Conservation (phyloP, 768 basidiomycete species). For the Lactarius trivialis region DNA sequence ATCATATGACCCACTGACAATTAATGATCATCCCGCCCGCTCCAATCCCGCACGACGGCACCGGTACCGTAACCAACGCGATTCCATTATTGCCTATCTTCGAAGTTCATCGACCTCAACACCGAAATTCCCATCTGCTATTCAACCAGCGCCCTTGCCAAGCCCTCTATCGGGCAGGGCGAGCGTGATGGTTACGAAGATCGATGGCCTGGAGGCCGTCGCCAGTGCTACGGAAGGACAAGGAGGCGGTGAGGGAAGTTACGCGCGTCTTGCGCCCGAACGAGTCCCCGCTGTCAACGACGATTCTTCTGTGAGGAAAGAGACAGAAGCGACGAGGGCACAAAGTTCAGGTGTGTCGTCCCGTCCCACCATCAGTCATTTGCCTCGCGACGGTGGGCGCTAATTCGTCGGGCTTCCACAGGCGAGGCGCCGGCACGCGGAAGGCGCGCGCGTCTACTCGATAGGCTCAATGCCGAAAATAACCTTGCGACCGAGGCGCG, state of each 20-base stretch:
- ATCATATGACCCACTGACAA: not conserved
- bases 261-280: not conserved
- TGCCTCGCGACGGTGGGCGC: slow-evolving; percentile 14
- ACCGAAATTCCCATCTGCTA: slow-evolving; percentile 1
- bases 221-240: not conserved
- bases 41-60: slow-evolving; percentile 23
- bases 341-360: not conserved
- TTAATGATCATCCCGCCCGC: not conserved
- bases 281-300: slow-evolving; percentile 3
- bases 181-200: not conserved
- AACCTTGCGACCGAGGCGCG: slow-evolving; percentile 24
- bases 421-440: slow-evolving; percentile 17
- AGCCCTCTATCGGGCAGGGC: not conserved
- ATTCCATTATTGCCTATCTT: slow-evolving; percentile 46
- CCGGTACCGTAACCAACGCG: slow-evolving; percentile 39
- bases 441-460: slow-evolving; percentile 36
- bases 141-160: not conserved
- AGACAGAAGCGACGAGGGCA: not conserved
- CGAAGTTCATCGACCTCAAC: slow-evolving; percentile 10
- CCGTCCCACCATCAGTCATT: slow-evolving; percentile 19
- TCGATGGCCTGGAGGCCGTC: not conserved
- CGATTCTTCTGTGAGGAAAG: slow-evolving; percentile 5
- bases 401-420: not conserved
- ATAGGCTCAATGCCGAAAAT: slow-evolving; percentile 42
- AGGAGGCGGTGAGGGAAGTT: not conserved